Evolutionary conservation across 164 flowering plant species (phyloP).

Genomic region (Euptelea pleiosperma): DNA sequence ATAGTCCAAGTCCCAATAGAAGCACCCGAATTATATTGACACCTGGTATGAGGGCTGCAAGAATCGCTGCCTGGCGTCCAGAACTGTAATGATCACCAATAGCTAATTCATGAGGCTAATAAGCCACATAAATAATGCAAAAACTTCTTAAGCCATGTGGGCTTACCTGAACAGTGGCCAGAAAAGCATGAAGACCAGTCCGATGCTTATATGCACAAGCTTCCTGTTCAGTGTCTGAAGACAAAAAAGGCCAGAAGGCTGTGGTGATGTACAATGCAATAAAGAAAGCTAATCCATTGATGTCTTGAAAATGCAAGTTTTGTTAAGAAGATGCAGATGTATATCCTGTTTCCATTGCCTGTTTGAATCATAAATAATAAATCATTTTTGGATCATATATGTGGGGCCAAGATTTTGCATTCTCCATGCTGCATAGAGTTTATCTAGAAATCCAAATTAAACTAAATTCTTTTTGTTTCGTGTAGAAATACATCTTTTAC

Average conservation of each 20-base stretch:
- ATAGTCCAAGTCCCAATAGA: conserved; percentile 69
- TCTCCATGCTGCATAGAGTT: neutral
- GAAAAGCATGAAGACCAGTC: conserved; percentile 86
- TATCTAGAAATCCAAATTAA: too few species aligned
- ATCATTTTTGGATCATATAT: neutral
- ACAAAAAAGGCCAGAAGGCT: conserved; percentile 8
- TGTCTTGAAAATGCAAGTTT: neutral
- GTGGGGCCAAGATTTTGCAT: neutral
- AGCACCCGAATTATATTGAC: conserved; percentile 73
- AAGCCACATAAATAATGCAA: neutral
- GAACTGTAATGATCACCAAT: conserved; percentile 38
- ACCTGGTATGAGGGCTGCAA: conserved; percentile 75
- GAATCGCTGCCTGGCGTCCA: conserved; percentile 49
- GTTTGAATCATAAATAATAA: neutral
- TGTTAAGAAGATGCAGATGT: neutral
- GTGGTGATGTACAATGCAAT: neutral
- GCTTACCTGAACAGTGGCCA: conserved; percentile 95
- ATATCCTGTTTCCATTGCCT: neutral
- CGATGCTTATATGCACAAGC: conserved; percentile 82
- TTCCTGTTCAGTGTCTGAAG: conserved; percentile 70
- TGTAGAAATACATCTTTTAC: too few species aligned
- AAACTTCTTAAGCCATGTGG: neutral
- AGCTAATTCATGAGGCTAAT: conserved; percentile 11
- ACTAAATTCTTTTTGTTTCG: too few species aligned
- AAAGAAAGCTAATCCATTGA: neutral